phyloP scores from a whole-genome alignment of 176 grass and related monocot species.

The Guadua angustifolia region DNA sequence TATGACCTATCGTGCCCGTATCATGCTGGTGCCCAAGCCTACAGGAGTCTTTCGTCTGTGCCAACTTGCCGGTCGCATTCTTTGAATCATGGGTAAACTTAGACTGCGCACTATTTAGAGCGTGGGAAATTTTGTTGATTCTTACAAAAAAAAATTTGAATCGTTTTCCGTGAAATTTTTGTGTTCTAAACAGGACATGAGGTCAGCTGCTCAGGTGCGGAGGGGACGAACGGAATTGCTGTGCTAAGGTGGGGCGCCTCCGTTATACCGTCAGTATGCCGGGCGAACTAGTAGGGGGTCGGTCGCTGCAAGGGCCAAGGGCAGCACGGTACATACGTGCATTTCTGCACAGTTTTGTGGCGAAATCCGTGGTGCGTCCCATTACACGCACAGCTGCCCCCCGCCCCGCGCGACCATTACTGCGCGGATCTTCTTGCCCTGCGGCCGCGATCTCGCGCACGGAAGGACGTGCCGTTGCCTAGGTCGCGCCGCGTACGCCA shows the following conservation, averaged over 20 bases:
- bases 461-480: neutral
- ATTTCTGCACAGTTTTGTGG: neutral
- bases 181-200: no score
- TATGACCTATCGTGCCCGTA: no score
- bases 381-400: neutral
- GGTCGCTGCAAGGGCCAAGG: neutral
- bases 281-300: neutral
- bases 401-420: neutral
- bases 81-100: no score
- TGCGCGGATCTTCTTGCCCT: neutral
- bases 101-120: no score
- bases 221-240: neutral
- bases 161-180: no score
- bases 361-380: neutral
- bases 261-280: neutral
- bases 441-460: neutral
- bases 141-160: no score
- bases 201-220: neutral
- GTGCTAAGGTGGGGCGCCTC: neutral
- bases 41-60: no score
- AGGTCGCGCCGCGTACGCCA: no score
- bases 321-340: neutral
- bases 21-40: no score
- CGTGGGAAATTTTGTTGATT: no score
- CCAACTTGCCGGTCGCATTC: no score